A percentile compares a stretch with the other conserved stretches of the same genome.
These are phyloP conservation scores for Leishmania arabica DNA, from an alignment of 208 protist genomes.

Conservation along the genomic window DNA sequence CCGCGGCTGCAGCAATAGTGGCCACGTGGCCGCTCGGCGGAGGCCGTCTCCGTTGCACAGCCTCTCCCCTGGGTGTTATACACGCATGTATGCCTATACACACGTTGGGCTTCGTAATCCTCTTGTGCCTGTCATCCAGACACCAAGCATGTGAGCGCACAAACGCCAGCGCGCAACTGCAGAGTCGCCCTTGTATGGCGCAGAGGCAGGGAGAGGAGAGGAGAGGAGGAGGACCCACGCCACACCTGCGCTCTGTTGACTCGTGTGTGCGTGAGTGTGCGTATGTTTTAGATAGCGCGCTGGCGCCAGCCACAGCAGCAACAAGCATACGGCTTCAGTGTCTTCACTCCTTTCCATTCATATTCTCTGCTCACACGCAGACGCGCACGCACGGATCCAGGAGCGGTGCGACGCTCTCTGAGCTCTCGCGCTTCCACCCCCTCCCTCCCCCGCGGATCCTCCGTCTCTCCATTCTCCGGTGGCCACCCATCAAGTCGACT, in stretches of 20 bases:
- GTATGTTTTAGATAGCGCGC: neutral
- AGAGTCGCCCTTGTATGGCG: neutral
- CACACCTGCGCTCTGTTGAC: neutral
- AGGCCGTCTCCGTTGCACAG: neutral
- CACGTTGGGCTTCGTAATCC: neutral
- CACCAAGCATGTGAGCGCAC: neutral
- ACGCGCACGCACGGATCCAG: neutral
- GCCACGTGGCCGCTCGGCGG: neutral
- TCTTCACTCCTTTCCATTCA: neutral
- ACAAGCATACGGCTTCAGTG: neutral
- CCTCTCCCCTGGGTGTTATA: neutral
- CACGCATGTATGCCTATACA: neutral
- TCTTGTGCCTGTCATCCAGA: neutral
- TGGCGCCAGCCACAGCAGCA: neutral
- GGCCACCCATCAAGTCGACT: constrained; percentile 39
- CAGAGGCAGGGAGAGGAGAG: neutral
- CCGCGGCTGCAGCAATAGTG: neutral
- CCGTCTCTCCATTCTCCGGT: neutral
- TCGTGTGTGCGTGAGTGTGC: neutral
- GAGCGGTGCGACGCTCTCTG: neutral
- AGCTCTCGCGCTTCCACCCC: neutral
- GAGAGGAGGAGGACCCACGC: neutral
- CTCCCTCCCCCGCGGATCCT: neutral
- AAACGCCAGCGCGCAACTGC: neutral
- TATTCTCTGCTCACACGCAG: neutral